Evolutionary conservation across 768 basidiomycete genomes (phyloP), one percentile per base, ranked within the genome.

Genomic region (Mycena crocata): DNA sequence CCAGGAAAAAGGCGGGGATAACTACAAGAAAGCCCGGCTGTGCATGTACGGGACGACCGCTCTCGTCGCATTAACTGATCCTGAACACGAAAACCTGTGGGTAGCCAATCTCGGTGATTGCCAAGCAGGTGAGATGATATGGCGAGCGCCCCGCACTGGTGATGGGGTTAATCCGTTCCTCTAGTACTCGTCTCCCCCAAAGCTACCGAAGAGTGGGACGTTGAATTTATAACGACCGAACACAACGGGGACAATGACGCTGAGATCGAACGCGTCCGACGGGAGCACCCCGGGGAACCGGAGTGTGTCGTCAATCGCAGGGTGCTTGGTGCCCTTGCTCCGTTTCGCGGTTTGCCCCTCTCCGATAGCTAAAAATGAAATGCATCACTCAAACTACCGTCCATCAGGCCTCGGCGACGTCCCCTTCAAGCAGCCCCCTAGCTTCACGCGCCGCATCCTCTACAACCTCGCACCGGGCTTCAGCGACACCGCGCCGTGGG

Each of bases 11-110:
- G 88, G 87, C 12, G 87, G 87, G 7, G 79, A 79, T 23, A 91
- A 91, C 73, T 87, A 89, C 81, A 81, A 85, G 57, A 90, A 89
- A 72, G 88, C 88, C 23, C 79, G 89, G 54, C 81, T 92, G 52
- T 91, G 90, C 73, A 91, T 94, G 87, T 91, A 92, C 70, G 93
- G 93, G 24, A 92, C 90, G 0, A 93, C 93, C 3, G 91, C 90
- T 7, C 84, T 93, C 34, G 85, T 93, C 44, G 86, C 92, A 12
- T 83, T 94, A 39, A 84, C 90, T 44, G 91, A 93, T 78, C 90
- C 92, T 37, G 81, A 87, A 23, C 85, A 86, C 67, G 81, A 85
- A 72, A 87, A 92, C 67, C 79, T 93, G 24, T 94, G 93, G 93
- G 79, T 93, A 50, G 92, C 92, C 8, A 93, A 93, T 73, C 82